Evolutionary conservation across 2,329 filamentous ascomycete species (phyloP), one percentile per base, ranked within the genome.

Genomic region (Tolypocladium inflatum): DNA sequence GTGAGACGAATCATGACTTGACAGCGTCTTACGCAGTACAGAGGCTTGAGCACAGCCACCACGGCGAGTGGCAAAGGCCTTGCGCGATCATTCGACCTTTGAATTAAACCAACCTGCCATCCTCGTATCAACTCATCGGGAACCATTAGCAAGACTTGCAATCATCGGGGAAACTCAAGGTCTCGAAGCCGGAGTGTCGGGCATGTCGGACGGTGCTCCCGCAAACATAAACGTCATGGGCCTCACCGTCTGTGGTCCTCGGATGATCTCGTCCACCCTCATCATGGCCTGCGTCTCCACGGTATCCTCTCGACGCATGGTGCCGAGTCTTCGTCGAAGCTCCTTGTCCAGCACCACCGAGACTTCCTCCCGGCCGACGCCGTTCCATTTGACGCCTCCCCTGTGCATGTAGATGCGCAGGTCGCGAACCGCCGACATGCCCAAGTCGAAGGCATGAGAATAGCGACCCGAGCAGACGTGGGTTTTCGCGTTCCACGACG

Each of bases 211-310:
- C 21, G 38, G 35, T 19, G 52, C 38, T n/a, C 39, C 35, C 15
- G 53, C 53, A 55, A 55, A 55, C 53, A 55, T 55, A n/a, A 39
- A 55, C 5, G 53, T 55, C 38, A 55, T 7, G n/a, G 53, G 53
- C 38, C 38, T 23, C 9, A 42, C 53, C 53, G 53, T 55, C 23
- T 55, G 53, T 6, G 35, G 38, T 4, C 53, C 53, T n/a, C 53
- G 53, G n/a, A 55, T 55, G 3, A 55, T 55, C 26, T 55, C 53
- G 38, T 55, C 53, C 21, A 55, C 26, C 26, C 23, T 26, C 53
- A 55, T 19, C 53, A 55, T n/a, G 10, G 39, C 53, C 37, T 39
- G 37, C 38, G 19, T 41, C 17, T 42, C 53, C 38, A 55, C 5
- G 4, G 21, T 39, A 11, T 21, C 11, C 30, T 38, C 21, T 42